A percentile compares a stretch with the other conserved stretches of the same genome.
Evolutionary conservation across 1,284 basidiomycete genomes (phyloP).

Genomic region (Psilocybe mexicana): DNA sequence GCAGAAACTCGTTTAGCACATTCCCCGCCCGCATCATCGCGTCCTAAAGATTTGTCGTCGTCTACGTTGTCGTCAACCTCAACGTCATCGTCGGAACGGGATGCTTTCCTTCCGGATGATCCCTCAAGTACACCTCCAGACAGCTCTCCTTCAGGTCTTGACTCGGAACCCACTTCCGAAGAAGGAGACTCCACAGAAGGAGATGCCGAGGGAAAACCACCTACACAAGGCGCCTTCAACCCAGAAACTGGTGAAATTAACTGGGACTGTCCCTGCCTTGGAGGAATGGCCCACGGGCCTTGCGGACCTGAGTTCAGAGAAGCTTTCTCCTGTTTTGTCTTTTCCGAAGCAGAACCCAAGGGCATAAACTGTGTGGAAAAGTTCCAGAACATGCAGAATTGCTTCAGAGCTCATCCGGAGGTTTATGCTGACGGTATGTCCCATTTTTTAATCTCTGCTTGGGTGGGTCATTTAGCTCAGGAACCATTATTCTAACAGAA

Average conservation of each 20-base stretch:
- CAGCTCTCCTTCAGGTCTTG: neutral
- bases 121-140: conserved; percentile 9
- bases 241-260: conserved; percentile 97
- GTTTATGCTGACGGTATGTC: conserved; percentile 86
- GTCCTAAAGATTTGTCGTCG: conserved; percentile 8
- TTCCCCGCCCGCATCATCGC: conserved; percentile 8
- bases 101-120: conserved; percentile 17
- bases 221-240: conserved; percentile 65
- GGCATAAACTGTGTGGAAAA: conserved; percentile 98
- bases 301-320: conserved; percentile 94
- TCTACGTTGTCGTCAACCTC: conserved; percentile 5
- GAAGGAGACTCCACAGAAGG: conserved; percentile 10
- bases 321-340: conserved; percentile 97
- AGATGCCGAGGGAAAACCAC: conserved; percentile 28
- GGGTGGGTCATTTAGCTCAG: too few relatives aligned
- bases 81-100: conserved; percentile 14
- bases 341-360: conserved; percentile 94
- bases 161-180: neutral
- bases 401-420: conserved; percentile 95
- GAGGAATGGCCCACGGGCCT: conserved; percentile 97
- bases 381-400: conserved; percentile 98
- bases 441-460: neutral
- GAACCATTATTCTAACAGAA: conserved; percentile 36
- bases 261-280: conserved; percentile 97
- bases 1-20: neutral